A percentile compares a stretch with the other conserved stretches of the same genome.
phyloP scores from a whole-genome alignment of 495 filamentous ascomycete genomes.

The Podospora bellae-mahoneyi region DNA sequence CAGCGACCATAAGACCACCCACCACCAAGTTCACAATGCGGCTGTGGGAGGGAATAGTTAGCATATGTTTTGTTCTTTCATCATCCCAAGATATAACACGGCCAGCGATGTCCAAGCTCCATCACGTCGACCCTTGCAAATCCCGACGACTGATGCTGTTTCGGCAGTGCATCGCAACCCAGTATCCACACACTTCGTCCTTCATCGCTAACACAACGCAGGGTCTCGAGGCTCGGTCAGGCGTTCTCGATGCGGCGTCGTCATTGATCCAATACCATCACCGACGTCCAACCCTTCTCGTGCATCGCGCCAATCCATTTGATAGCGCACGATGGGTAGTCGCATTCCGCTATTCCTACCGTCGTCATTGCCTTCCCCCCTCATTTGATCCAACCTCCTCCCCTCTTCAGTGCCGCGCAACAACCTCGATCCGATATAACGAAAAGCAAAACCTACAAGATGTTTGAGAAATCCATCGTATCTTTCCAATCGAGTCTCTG shows the following conservation, averaged over 20 bases:
- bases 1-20: conserved; percentile 82
- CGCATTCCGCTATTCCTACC: too few species aligned
- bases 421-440: background rate
- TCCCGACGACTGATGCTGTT: background rate
- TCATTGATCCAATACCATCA: background rate
- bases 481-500: background rate
- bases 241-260: background rate
- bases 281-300: too few species aligned
- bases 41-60: conserved; percentile 44
- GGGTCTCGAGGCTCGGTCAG: background rate
- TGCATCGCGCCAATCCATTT: too few species aligned
- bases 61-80: conserved; percentile 18
- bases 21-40: conserved; percentile 91
- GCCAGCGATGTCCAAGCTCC: background rate
- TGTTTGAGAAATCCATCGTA: conserved; percentile 33
- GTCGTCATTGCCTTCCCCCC: too few species aligned
- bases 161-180: background rate
- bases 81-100: background rate
- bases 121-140: background rate
- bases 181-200: background rate
- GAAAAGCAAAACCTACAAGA: conserved; percentile 21
- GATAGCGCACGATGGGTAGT: too few species aligned
- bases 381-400: too few species aligned
- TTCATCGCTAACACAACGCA: background rate
- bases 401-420: too few species aligned